Percentiles rank a stretch among this genome's conserved stretches.
Evolutionary conservation across 192 early-diverging fungal species (phyloP).

Genomic region (Ambispora gerdemannii): DNA sequence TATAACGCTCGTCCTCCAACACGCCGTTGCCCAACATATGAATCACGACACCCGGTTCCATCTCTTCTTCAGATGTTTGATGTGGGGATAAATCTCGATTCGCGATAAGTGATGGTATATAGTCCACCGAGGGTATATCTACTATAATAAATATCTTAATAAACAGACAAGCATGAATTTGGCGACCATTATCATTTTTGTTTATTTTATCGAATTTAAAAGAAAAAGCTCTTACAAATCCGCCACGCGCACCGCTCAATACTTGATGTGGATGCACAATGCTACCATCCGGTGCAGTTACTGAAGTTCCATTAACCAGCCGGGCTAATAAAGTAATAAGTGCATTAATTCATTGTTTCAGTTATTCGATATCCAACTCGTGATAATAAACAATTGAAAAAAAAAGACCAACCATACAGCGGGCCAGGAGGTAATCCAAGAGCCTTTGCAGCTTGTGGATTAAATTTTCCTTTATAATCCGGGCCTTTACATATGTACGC

Average conservation of each 20-base stretch:
- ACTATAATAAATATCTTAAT: constrained; percentile 59
- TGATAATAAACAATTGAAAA: background rate
- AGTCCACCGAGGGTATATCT: constrained; percentile 60
- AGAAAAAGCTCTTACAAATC: constrained; percentile 44
- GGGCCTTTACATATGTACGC: constrained; percentile 78
- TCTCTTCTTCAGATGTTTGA: constrained; percentile 25
- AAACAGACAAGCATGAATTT: background rate
- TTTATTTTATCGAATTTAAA: background rate
- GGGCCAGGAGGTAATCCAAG: constrained; percentile 70
- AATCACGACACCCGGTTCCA: constrained; percentile 51
- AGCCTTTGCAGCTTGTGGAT: constrained; percentile 57
- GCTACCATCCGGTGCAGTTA: constrained; percentile 57
- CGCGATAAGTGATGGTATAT: constrained; percentile 48
- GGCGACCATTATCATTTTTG: background rate
- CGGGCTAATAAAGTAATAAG: constrained; percentile 28
- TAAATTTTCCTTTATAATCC: constrained; percentile 76
- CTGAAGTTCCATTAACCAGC: constrained; percentile 59
- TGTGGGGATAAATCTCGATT: constrained; percentile 47
- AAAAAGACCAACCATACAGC: constrained; percentile 40
- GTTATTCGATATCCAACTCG: background rate
- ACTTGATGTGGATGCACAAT: constrained; percentile 73
- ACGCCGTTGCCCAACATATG: constrained; percentile 69
- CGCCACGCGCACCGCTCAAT: constrained; percentile 53
- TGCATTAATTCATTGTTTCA: background rate
- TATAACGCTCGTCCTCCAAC: constrained; percentile 60